Evolutionary conservation across 1,139 yeast species (phyloP), one percentile per base, ranked within the genome.

Genomic region (Diutina neorugosa): DNA sequence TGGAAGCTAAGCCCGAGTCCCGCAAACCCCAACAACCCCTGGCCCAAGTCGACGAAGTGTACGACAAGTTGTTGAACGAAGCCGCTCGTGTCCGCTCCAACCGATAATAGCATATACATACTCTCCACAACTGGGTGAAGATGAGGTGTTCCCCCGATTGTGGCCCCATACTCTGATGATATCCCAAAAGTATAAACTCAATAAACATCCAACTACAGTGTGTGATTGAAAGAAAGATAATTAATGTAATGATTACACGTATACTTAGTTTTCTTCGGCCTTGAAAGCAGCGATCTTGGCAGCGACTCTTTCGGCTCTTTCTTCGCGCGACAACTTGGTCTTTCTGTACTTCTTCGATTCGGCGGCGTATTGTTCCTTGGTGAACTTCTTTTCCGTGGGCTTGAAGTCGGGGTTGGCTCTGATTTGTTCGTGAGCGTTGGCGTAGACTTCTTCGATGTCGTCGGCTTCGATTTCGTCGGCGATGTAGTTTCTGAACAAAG

Each of bases 321-420:
- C 88, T 69, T 81, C 98, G 72, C 72, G 82, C 79, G 98, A 81
- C 77, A 91, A 84, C 81, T 89, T 91, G 70, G 71, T 76, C 73
- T 82, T 84, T 78, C 80, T 86, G 96, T 76, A 88, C 81, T 91
- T 89, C 84, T 85, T 86, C 65, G 96, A 84, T 76, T 84, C 88
- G 74, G 96, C 96, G 80, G 95, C 95, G 84, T 90, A 91, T 80
- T 91, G 95, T 74, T 86, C 98, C 85, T 89, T 89, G 82, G 96
- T 78, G 88, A 77, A 83, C 82, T 93, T 89, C 89, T 86, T 87
- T 74, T 83, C 86, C 67, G 95, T 79, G 73, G 90, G 88, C 81
- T 84, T 86, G 86, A 83, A 83, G 65, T 82, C 60, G 74, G 99
- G 99, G 81, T 93, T 94, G 62, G 73, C 98, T 81, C 98, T 91